Base-by-base conservation (phyloP, 148 eudicot genomes). In the Nepenthes mirabilis region DNA sequence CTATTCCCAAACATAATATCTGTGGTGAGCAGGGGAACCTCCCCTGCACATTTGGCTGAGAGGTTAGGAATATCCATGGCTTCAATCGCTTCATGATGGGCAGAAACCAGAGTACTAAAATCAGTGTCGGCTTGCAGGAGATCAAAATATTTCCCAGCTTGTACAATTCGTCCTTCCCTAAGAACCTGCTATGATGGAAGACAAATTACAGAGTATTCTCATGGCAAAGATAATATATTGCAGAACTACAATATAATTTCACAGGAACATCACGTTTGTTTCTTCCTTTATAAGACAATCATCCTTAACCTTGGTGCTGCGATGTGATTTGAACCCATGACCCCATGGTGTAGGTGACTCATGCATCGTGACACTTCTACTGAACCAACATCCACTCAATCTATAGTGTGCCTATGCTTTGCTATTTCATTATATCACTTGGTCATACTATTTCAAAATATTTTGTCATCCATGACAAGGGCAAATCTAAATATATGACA, bases 11-110 rank as follows among this genome's bases (percentile, higher is more conserved):
- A 64, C 13, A 61, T 45, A 36, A 64, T 68, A 45, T 82, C 59
- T 23, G 62, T 47, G 61, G 47, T 66, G 47, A 76, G 68, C 58
- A 64, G 70, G 69, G 52, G 52, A 10, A 5, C 52, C 12, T 74
- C 82, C 47, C 80, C 88, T 3, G 91, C 80, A 23, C 87, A 91
- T 65, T 90, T 88, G 55, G 84, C 77, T 52, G 82, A 71, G 55
- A 76, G 88, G 53, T 59, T 82, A 33, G 66, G 70, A 57, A 85
- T 76, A 66, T 91, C 97, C 81, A 91, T 85, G 47, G 95, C 84
- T 61, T 85, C 93, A 62, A 91, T 83, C 52, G 97, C 93, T 74
- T 91, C 96, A 60, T 88, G 90, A 63, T 91, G 97, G 66, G 97
- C 97, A 34, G 72, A 77, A 40, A 91, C 94, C 62, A 91, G 72